Percentiles rank a stretch among this genome's conserved stretches.
Evolutionary conservation across 495 filamentous ascomycete genomes (phyloP).

Genomic region (Penicillium canariense): DNA sequence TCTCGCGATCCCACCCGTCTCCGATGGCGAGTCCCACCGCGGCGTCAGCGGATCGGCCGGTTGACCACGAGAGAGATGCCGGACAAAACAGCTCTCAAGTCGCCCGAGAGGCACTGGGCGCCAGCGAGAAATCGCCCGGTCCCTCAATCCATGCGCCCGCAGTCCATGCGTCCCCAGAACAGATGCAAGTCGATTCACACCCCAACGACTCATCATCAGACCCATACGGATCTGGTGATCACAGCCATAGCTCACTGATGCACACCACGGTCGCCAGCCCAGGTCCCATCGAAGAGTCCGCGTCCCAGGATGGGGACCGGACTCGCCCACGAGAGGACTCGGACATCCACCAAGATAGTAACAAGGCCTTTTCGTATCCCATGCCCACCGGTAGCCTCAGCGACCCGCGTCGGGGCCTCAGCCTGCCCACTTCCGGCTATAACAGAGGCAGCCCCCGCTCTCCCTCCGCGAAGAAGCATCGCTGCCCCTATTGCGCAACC

Average conservation of each 20-base stretch:
- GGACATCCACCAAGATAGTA: constrained; percentile 46
- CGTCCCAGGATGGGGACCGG: constrained; percentile 44
- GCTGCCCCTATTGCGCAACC: constrained; percentile 91
- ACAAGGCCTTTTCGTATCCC: constrained; percentile 54
- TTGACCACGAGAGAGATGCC: constrained; percentile 37
- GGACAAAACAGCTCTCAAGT: constrained; percentile 44
- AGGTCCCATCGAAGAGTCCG: constrained; percentile 45
- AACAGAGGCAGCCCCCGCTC: constrained; percentile 62
- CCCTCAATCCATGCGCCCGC: constrained; percentile 26
- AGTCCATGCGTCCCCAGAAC: constrained; percentile 36
- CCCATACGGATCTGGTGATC: constrained; percentile 33
- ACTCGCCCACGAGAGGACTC: constrained; percentile 34
- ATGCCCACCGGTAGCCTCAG: constrained; percentile 45
- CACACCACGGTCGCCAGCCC: constrained; percentile 47
- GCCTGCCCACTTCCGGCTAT: constrained; percentile 68
- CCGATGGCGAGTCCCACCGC: constrained; percentile 33
- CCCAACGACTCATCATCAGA: constrained; percentile 28
- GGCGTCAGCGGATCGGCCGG: constrained; percentile 32
- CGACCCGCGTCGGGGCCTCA: constrained; percentile 64
- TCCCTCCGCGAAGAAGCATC: constrained; percentile 85
- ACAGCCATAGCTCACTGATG: constrained; percentile 32
- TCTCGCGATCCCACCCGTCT: constrained; percentile 38
- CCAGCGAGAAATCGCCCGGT: constrained; percentile 40
- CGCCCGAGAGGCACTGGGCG: constrained; percentile 44
- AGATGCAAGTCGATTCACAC: constrained; percentile 48